These are phyloP conservation scores for Coemansia sp. DNA, from an alignment of 192 early-diverging fungal species.

Conservation along the genomic window DNA sequence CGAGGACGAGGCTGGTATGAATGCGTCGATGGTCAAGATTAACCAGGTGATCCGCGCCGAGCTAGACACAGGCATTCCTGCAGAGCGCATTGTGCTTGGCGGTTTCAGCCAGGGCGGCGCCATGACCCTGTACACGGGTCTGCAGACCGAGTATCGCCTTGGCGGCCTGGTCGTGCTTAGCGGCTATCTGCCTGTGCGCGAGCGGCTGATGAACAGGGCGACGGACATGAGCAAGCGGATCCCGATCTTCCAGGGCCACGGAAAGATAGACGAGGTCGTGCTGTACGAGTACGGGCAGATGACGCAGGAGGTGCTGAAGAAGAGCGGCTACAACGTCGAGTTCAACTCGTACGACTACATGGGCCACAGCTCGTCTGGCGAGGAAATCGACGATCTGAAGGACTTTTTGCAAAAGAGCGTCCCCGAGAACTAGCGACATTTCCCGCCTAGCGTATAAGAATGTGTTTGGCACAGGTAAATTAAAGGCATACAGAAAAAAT, in stretches of 20 bases:
- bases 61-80: conserved; percentile 71
- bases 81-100: conserved; percentile 83
- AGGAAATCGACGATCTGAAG: conserved; percentile 71
- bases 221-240: conserved; percentile 62
- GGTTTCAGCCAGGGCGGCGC: conserved; percentile 95
- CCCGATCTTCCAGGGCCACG: conserved; percentile 85
- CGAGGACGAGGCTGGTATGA: conserved; percentile 74
- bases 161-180: conserved; percentile 72
- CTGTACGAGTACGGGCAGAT: conserved; percentile 68
- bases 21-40: conserved; percentile 58
- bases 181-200: conserved; percentile 70
- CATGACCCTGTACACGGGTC: conserved; percentile 64
- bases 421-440: conserved; percentile 38
- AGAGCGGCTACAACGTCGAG: conserved; percentile 59
- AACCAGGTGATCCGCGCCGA: conserved; percentile 66
- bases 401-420: conserved; percentile 60
- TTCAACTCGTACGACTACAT: conserved; percentile 80
- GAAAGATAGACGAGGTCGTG: conserved; percentile 72
- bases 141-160: conserved; percentile 68
- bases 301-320: conserved; percentile 60
- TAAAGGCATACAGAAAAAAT: not conserved
- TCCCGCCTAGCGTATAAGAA: too few species aligned
- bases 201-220: conserved; percentile 47
- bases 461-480: not conserved
- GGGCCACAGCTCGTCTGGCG: conserved; percentile 65